Conservation (phyloP, 306 rosid species). For the Cicer pinnatifidum region DNA sequence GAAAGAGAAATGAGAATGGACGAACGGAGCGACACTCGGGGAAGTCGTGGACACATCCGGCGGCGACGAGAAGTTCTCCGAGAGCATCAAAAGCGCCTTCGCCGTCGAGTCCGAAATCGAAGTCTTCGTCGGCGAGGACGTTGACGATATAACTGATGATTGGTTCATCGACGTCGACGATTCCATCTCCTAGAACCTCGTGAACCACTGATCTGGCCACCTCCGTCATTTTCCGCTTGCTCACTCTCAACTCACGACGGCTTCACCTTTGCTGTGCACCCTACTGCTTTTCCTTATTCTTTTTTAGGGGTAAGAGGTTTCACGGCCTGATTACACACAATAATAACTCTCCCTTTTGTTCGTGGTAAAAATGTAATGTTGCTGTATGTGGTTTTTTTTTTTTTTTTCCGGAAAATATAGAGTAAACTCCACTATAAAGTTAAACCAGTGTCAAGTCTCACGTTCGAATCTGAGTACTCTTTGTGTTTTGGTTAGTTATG, state of each 20-base stretch:
- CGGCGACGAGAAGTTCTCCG: constrained; percentile 88
- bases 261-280: background rate
- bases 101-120: constrained; percentile 89
- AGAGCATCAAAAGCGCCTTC: constrained; percentile 88
- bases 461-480: too few relatives aligned
- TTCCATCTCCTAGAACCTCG: constrained; percentile 73
- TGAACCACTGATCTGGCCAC: constrained; percentile 91
- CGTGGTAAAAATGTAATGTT: too few relatives aligned
- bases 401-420: too few relatives aligned
- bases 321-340: background rate
- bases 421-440: too few relatives aligned
- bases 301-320: background rate
- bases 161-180: constrained; percentile 82
- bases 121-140: constrained; percentile 97
- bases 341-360: too few relatives aligned
- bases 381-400: too few relatives aligned
- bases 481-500: too few relatives aligned
- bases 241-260: background rate
- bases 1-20: background rate
- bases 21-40: constrained; percentile 84
- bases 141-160: constrained; percentile 85
- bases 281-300: constrained; percentile 6
- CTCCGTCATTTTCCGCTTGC: constrained; percentile 65
- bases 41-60: constrained; percentile 76
- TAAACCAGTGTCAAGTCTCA: too few relatives aligned